Evolutionary conservation across 352 stramenopile species (phyloP), one percentile per base, ranked within the genome.

Genomic region (Discostella stelligera): DNA sequence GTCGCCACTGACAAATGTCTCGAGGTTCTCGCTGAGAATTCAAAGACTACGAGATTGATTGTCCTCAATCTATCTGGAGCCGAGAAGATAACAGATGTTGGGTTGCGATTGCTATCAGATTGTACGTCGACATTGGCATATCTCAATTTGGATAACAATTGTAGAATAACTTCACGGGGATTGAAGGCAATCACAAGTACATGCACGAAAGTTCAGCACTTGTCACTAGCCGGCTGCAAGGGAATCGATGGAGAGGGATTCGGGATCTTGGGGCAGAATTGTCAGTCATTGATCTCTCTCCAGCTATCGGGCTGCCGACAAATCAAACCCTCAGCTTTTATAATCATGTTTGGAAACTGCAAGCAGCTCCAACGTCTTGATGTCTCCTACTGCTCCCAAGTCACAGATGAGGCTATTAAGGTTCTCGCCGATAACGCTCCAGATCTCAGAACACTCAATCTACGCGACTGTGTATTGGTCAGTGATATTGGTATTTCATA

Each of bases 391-490:
- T 97, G 93, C 54, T 32, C 62, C 9, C 87, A 88, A 70, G 79
- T 96, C 5, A 96, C 91, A 0, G 95, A 98, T 74, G 78, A 90
- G 16, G 85, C 95, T 16, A 81, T 97, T 32, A 85, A 92, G 16
- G 76, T 89, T 2, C 76, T 98, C 2, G 88, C 89, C 0, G 85
- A 93, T 37, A 83, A 82, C 13, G 96, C 93, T 54, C 68, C 23
- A 13, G 79, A 86, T 27, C 74, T 98, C 0, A 78, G 82, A 10
- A 68, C 87, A 4, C 65, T 97, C 1, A 91, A 92, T 18, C 67
- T 97, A 37, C 86, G 86, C 60, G 90, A 93, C 32, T 98, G 94
- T 55, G 94, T 90, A 18, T 89, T 97, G 61, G 81, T 97, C 20
- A 96, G 91, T 9, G 95, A 98, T 74, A 85, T 89, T 11, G 94